Conservation (phyloP, 495 filamentous ascomycete genomes). For the Neurospora terricola region DNA sequence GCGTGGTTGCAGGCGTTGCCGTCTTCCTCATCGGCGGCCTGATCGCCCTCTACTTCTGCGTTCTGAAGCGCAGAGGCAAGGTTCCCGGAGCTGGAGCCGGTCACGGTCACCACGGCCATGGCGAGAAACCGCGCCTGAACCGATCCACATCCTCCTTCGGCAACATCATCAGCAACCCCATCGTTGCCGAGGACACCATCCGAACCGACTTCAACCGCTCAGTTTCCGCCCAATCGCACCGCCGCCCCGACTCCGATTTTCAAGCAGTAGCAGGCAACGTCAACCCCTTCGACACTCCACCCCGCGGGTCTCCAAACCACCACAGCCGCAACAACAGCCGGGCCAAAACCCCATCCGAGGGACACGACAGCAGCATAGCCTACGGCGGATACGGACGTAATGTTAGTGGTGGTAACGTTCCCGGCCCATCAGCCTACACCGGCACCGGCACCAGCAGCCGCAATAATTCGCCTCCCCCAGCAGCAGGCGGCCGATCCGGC, state of each 20-base stretch:
- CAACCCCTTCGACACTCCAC: constrained; percentile 18
- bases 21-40: constrained; percentile 20
- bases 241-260: background rate
- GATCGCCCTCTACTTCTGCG: constrained; percentile 18
- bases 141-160: constrained; percentile 37
- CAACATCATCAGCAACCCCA: constrained; percentile 35
- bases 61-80: constrained; percentile 15
- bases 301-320: constrained; percentile 11
- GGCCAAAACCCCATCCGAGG: background rate
- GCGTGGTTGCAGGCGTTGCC: constrained; percentile 15
- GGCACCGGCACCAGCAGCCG: background rate
- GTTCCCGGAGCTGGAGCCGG: background rate
- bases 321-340: background rate
- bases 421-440: background rate
- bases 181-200: constrained; percentile 24
- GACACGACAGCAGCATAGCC: background rate
- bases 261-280: constrained; percentile 1
- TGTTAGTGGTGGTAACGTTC: background rate
- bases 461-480: background rate
- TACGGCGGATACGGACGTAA: background rate
- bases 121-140: background rate
- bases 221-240: background rate
- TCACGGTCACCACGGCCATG: constrained; percentile 22
- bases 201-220: constrained; percentile 28
- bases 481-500: background rate